These are phyloP conservation scores for Gillenia trifoliata DNA, from an alignment of 306 rosid genomes.

Conservation along the genomic window DNA sequence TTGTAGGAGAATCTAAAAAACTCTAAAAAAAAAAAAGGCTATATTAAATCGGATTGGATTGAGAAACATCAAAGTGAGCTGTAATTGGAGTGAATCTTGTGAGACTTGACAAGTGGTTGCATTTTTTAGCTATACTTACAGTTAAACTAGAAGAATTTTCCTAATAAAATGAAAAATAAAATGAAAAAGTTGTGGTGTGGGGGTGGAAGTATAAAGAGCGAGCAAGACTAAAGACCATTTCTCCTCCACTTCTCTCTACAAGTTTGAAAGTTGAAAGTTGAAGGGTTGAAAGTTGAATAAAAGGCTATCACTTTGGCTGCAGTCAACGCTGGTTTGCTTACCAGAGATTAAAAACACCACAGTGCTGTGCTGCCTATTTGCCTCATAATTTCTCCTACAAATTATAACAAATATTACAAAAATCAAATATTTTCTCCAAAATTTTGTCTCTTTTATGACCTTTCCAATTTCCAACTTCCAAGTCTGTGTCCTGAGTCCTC, in stretches of 20 bases:
- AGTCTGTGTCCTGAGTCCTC: not conserved
- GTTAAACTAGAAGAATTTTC: too few relatives aligned
- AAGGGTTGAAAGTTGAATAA: constrained; percentile 7
- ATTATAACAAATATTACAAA: not conserved
- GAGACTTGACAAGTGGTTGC: too few relatives aligned
- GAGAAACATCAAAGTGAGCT: too few relatives aligned
- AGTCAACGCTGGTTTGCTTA: constrained; percentile 23
- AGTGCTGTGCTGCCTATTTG: not conserved
- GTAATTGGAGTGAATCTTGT: too few relatives aligned
- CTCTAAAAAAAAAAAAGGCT: too few relatives aligned
- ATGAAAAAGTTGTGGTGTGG: not conserved
- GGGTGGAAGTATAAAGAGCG: not conserved
- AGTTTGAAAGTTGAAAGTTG: not conserved
- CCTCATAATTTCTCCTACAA: not conserved
- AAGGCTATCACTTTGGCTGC: not conserved
- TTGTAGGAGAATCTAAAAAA: too few relatives aligned
- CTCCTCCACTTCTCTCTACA: not conserved
- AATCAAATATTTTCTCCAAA: not conserved
- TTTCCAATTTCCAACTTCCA: not conserved
- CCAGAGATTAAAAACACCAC: not conserved
- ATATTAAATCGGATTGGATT: too few relatives aligned
- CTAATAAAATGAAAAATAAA: not conserved
- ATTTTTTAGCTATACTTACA: too few relatives aligned
- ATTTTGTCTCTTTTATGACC: constrained; percentile 2
- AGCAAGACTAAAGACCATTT: not conserved